Evolutionary conservation across 2,329 filamentous ascomycete genomes (phyloP).

Genomic region (Seiridium unicorne): DNA sequence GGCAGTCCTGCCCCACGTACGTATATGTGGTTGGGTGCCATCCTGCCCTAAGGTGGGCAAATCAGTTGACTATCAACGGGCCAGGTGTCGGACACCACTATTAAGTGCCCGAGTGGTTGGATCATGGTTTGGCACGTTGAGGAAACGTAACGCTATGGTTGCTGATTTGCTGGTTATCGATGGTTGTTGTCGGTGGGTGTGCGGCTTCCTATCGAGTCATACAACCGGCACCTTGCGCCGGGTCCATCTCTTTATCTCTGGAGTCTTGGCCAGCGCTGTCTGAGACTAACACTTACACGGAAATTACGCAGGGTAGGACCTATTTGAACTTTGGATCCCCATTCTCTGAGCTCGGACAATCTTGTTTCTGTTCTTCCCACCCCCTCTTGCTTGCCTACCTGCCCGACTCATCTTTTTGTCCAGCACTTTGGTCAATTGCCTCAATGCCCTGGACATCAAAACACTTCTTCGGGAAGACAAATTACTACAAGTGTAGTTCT

Average conservation of each 20-base stretch:
- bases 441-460: no score
- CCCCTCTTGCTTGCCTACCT: background rate
- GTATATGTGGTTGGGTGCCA: background rate
- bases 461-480: no score
- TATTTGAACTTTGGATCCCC: background rate
- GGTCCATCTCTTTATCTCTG: background rate
- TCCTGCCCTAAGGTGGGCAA: background rate
- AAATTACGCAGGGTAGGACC: background rate
- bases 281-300: slow-evolving; percentile 1
- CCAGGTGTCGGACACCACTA: no score
- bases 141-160: background rate
- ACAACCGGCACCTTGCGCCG: background rate
- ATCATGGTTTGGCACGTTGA: background rate
- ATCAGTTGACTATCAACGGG: background rate
- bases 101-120: background rate
- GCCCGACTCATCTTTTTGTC: background rate
- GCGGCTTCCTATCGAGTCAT: slow-evolving; percentile 2
- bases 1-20: background rate
- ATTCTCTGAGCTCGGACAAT: no score
- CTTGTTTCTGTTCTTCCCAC: background rate
- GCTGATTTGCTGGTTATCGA: background rate
- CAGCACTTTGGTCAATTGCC: no score
- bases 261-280: background rate
- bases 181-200: background rate
- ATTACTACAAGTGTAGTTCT: background rate